Percentiles rank a stretch among this genome's conserved stretches.
These are phyloP conservation scores for Aspergillus egyptiacus DNA, from an alignment of 495 filamentous ascomycete species.

Conservation along the genomic window DNA sequence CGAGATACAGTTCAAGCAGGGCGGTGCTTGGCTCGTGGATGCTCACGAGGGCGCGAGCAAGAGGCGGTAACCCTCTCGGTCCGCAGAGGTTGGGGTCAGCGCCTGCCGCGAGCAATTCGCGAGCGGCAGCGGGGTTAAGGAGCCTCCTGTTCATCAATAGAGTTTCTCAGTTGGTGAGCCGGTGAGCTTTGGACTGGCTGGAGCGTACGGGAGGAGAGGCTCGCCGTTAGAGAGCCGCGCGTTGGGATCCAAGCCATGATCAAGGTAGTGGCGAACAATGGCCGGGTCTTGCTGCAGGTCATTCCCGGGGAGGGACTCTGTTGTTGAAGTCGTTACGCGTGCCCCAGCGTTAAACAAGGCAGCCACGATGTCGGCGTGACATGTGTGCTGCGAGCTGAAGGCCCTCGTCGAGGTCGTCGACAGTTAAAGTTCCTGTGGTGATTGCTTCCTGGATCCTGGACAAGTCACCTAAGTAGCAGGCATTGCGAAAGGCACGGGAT, in stretches of 20 bases:
- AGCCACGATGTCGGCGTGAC: too few relatives aligned
- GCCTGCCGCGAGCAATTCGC: slow-evolving; percentile 14
- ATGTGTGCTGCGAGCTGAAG: too few relatives aligned
- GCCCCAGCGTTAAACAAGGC: too few relatives aligned
- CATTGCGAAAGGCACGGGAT: too few relatives aligned
- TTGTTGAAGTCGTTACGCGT: too few relatives aligned
- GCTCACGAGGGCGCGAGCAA: not conserved
- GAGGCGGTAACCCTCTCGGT: not conserved
- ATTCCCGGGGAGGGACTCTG: too few relatives aligned
- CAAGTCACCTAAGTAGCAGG: too few relatives aligned
- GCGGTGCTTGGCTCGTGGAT: too few relatives aligned
- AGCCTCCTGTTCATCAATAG: not conserved
- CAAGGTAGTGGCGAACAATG: slow-evolving; percentile 30
- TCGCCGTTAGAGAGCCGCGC: slow-evolving; percentile 59
- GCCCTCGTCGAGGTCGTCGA: too few relatives aligned
- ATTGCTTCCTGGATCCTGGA: too few relatives aligned
- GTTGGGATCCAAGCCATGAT: slow-evolving; percentile 94
- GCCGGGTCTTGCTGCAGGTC: too few relatives aligned
- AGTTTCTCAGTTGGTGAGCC: not conserved
- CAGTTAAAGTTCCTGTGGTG: too few relatives aligned
- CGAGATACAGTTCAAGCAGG: slow-evolving; percentile 10
- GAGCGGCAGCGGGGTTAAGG: slow-evolving; percentile 6
- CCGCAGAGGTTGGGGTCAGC: slow-evolving; percentile 7
- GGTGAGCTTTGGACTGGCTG: not conserved
- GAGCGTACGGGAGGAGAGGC: slow-evolving; percentile 8